Base-by-base conservation (phyloP, 1,284 basidiomycete genomes). In the Heterobasidion irregulare region DNA sequence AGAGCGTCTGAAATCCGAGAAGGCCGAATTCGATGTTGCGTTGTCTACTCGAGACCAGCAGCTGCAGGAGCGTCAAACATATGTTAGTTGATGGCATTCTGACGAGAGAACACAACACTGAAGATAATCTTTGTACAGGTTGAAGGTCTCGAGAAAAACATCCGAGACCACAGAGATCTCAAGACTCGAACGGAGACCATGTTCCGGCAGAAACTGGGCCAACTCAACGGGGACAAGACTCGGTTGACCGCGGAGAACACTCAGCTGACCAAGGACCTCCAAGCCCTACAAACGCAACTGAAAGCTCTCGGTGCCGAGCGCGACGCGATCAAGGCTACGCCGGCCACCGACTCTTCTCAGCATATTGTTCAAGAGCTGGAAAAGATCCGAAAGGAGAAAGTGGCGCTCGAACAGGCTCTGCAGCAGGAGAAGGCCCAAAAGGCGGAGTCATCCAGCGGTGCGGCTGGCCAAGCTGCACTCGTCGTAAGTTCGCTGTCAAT, bases 1-100 rank as follows among this genome's bases (percentile, higher is more conserved):
- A 8, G 78, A 80, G 45, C 70, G 71, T 33, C 68, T 92, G 43
- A 53, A 78, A 75, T 62, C 70, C 19, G 72, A 77, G 50, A 70
- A 73, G 45, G 62, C 65, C 2, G 46, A 51, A 19, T 43, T 43
- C 35, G 60, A 61, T 33, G 33, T 56, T n/a, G 47, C 54, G 35
- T 43, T 34, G 13, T 33, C 48, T 16, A 36, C 50, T 2, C 54
- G 57, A 8, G 63, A 66, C 6, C 66, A 70, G 33, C 70, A 78
- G 43, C 68, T 72, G 16, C 73, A 76, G 36, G 67, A 71, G 18
- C 70, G 73, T 47, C 65, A 59, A 58, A 65, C 57, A 57, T 59
- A 26, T 54, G 57, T 55, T 55, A 54, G 41, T 52, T 49, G 35
- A 19, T 9, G 7, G n/a, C 38, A 3, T 41, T 41, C 12, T 41